Evolutionary conservation across 2,329 filamentous ascomycete species (phyloP).

Genomic region (Orbilia brochopaga): DNA sequence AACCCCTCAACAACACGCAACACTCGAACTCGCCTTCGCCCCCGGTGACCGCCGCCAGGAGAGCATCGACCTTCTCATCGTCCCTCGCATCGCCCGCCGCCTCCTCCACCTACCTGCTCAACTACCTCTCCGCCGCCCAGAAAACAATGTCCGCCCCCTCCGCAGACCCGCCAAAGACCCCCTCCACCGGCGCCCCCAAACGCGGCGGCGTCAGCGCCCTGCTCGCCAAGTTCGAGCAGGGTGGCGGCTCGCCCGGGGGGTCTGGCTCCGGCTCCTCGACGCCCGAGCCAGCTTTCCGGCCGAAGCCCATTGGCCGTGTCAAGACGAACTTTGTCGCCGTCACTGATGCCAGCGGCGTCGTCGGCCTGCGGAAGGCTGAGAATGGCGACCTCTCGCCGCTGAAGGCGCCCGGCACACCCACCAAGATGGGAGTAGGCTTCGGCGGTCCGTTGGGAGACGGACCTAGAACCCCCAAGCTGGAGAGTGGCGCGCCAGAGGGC

Average conservation of each 20-base stretch:
- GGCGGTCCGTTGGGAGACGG: slow-evolving; percentile 40
- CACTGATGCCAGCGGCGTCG: slow-evolving; percentile 43
- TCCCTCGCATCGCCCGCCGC: slow-evolving; percentile 30
- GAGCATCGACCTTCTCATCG: slow-evolving; percentile 21
- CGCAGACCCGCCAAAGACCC: slow-evolving; percentile 42
- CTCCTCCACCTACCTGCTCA: slow-evolving; percentile 33
- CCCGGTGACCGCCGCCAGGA: slow-evolving; percentile 4
- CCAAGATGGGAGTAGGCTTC: slow-evolving; percentile 44
- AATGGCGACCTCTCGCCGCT: slow-evolving; percentile 45
- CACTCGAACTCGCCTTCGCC: too few species aligned
- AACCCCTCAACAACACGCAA: slow-evolving; percentile 41
- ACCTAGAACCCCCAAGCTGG: slow-evolving; percentile 30
- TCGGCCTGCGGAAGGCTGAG: slow-evolving; percentile 51
- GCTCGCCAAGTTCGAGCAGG: slow-evolving; percentile 54
- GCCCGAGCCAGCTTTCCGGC: slow-evolving; percentile 52
- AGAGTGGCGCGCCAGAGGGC: slow-evolving; percentile 24
- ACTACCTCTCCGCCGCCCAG: slow-evolving; percentile 52
- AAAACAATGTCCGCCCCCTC: slow-evolving; percentile 41
- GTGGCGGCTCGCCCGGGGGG: slow-evolving; percentile 37
- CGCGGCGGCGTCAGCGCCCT: slow-evolving; percentile 52
- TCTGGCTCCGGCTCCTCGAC: slow-evolving; percentile 29
- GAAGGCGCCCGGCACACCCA: slow-evolving; percentile 45
- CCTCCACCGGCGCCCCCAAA: slow-evolving; percentile 42
- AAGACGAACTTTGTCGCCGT: slow-evolving; percentile 55
- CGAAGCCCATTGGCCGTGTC: slow-evolving; percentile 52